Evolutionary conservation across 2,329 filamentous ascomycete species (phyloP).

Genomic region (Lizonia empirigonia): DNA sequence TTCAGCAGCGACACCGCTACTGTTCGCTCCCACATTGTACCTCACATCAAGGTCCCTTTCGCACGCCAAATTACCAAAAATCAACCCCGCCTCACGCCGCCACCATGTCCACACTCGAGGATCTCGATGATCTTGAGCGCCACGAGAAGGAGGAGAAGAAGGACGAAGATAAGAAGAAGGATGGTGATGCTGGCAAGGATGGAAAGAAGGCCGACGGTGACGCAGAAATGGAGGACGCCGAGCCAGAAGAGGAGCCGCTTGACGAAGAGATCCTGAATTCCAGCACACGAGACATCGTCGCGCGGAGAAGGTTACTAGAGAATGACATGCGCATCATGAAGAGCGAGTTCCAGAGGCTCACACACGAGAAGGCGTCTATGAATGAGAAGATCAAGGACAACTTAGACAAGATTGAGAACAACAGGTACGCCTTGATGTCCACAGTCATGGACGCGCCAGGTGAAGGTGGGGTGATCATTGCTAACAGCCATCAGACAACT

Average conservation of each 20-base stretch:
- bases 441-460: neutral
- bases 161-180: constrained; percentile 58
- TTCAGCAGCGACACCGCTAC: constrained; percentile 6
- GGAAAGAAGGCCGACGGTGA: constrained; percentile 70
- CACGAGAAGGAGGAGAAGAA: constrained; percentile 75
- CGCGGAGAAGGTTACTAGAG: constrained; percentile 87
- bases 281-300: constrained; percentile 93
- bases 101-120: constrained; percentile 86
- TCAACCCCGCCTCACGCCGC: constrained; percentile 28
- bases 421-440: constrained; percentile 67
- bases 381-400: constrained; percentile 99
- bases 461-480: constrained; percentile 1
- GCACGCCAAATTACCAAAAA: neutral
- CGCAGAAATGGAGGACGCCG: constrained; percentile 87
- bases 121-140: constrained; percentile 87
- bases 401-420: constrained; percentile 98
- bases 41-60: neutral
- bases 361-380: constrained; percentile 95
- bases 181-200: constrained; percentile 59
- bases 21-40: constrained; percentile 1
- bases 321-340: constrained; percentile 99
- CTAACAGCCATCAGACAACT: constrained; percentile 70
- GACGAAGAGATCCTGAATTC: constrained; percentile 93
- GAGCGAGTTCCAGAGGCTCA: constrained; percentile 91
- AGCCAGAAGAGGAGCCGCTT: constrained; percentile 72